phyloP scores from a whole-genome alignment of 2,329 filamentous ascomycete species.

The Exophiala xenobiotica region DNA sequence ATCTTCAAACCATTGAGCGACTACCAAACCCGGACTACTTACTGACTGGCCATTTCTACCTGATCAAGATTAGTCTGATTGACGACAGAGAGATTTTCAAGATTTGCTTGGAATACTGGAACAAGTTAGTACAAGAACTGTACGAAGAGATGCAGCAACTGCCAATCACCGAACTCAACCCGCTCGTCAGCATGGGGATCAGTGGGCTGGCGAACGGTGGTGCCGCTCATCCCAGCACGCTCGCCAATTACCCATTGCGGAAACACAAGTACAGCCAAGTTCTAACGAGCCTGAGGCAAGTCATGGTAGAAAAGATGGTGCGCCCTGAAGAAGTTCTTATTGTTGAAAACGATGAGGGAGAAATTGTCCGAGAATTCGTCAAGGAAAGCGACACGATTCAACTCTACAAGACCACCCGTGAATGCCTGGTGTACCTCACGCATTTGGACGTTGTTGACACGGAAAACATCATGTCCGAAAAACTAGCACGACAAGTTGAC shows the following conservation, averaged over 20 bases:
- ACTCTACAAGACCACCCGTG: constrained; percentile 97
- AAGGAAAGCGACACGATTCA: constrained; percentile 99
- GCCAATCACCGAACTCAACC: constrained; percentile 89
- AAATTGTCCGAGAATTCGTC: constrained; percentile 98
- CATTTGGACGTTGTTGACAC: constrained; percentile 97
- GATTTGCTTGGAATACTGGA: constrained; percentile 99
- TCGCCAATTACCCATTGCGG: constrained; percentile 86
- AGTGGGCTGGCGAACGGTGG: constrained; percentile 72
- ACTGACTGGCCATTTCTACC: constrained; percentile 93
- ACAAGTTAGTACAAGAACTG: constrained; percentile 93
- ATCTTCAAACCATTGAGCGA: constrained; percentile 90
- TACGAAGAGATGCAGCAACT: constrained; percentile 99
- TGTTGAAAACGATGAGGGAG: constrained; percentile 98
- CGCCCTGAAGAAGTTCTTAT: constrained; percentile 95
- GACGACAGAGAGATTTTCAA: constrained; percentile 99
- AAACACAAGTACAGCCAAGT: constrained; percentile 99
- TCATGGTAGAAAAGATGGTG: constrained; percentile 99
- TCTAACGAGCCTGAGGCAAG: constrained; percentile 85
- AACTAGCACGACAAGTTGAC: constrained; percentile 91
- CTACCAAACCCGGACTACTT: constrained; percentile 93
- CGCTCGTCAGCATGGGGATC: constrained; percentile 75
- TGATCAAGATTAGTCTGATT: constrained; percentile 97
- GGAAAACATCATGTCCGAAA: constrained; percentile 99
- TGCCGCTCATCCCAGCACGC: constrained; percentile 77
- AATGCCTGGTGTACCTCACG: constrained; percentile 94